Evolutionary conservation across 768 basidiomycete species (phyloP).

Genomic region (Mycena belliarum): DNA sequence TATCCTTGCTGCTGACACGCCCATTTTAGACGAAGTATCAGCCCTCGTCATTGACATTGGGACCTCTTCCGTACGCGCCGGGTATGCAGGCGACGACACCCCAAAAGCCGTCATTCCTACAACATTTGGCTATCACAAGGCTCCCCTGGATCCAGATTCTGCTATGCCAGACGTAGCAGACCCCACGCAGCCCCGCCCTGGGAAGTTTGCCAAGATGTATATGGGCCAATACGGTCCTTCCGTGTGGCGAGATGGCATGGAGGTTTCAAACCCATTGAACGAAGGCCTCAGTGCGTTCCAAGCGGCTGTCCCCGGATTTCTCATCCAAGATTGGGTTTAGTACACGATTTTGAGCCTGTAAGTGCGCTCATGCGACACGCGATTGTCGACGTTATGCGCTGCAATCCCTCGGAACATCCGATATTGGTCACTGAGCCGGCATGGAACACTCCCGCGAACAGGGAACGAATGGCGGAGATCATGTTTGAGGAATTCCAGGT

Average conservation of each 20-base stretch:
- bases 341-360: conserved; percentile 76
- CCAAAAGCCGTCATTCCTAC: conserved; percentile 93
- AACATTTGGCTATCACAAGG: conserved; percentile 74
- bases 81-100: conserved; percentile 96
- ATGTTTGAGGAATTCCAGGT: conserved; percentile 96
- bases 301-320: neutral
- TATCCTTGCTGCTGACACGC: neutral
- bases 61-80: conserved; percentile 84
- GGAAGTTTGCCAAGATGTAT: conserved; percentile 61
- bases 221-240: conserved; percentile 88
- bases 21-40: conserved; percentile 85
- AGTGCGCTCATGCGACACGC: conserved; percentile 74
- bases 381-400: conserved; percentile 72
- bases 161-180: conserved; percentile 54
- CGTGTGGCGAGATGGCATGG: conserved; percentile 89
- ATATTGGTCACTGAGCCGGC: conserved; percentile 92
- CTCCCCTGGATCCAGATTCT: conserved; percentile 48
- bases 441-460: conserved; percentile 92
- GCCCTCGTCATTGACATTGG: conserved; percentile 96
- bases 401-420: conserved; percentile 83
- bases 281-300: conserved; percentile 78
- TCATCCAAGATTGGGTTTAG: conserved; percentile 34
- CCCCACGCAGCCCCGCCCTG: conserved; percentile 31
- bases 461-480: conserved; percentile 94
- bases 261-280: conserved; percentile 77